Evolutionary conservation across 768 basidiomycete species (phyloP).

Genomic region (Boletellus emodensis): DNA sequence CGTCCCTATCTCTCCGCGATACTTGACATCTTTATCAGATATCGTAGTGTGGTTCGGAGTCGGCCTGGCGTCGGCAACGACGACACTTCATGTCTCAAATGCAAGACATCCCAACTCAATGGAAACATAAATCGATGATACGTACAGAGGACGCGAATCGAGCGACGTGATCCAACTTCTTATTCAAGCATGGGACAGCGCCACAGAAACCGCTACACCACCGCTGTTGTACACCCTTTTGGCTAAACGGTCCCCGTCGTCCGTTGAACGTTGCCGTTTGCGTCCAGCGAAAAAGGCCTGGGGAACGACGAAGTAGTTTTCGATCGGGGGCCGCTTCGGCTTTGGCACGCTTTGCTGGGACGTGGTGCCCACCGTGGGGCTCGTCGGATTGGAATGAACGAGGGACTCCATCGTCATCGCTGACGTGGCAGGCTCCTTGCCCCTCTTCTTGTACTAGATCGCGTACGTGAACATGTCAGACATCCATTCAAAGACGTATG

Average conservation of each 20-base stretch:
- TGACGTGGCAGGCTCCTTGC: conserved; percentile 27
- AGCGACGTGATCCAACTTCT: conserved; percentile 3
- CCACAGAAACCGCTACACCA: conserved; percentile 4
- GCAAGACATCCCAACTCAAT: conserved; percentile 1
- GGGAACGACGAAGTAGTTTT: conserved; percentile 35
- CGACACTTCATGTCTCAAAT: neutral
- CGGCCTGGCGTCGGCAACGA: no score
- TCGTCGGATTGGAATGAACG: conserved; percentile 67
- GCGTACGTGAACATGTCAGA: conserved; percentile 26
- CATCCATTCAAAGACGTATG: neutral
- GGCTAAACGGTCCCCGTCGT: conserved; percentile 22
- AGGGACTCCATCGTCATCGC: conserved; percentile 61
- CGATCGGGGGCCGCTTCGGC: conserved; percentile 33
- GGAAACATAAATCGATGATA: conserved; percentile 18
- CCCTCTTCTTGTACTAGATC: conserved; percentile 54
- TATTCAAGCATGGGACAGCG: conserved; percentile 15
- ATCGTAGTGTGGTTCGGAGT: no score
- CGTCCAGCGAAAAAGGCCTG: conserved; percentile 11
- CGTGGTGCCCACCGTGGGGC: conserved; percentile 40
- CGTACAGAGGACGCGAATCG: conserved; percentile 16
- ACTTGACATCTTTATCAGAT: no score
- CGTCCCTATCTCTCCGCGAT: no score
- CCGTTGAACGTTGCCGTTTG: conserved; percentile 27
- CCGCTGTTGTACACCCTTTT: conserved; percentile 20
- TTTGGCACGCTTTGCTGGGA: conserved; percentile 16